Evolutionary conservation across 768 basidiomycete genomes (phyloP).

Genomic region (Phylloporus sp.): DNA sequence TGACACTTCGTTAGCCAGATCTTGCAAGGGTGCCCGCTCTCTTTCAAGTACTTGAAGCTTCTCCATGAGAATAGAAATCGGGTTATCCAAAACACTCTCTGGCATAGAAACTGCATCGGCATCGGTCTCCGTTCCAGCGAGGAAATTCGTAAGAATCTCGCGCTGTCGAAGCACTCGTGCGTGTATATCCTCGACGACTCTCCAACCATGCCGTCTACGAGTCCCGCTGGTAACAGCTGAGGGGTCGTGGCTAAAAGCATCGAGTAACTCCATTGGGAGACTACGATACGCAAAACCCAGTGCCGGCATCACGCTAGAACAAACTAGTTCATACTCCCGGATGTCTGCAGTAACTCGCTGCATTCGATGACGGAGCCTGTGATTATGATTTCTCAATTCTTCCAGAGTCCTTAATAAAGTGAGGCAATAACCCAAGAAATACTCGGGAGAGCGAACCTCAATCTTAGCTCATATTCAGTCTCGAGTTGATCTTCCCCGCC

Average conservation of each 20-base stretch:
- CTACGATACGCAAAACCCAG: slow-evolving; percentile 44
- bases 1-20: slow-evolving; percentile 46
- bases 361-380: slow-evolving; percentile 61
- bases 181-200: slow-evolving; percentile 73
- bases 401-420: slow-evolving; percentile 49
- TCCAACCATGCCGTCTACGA: slow-evolving; percentile 57
- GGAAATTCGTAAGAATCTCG: slow-evolving; percentile 45
- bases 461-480: slow-evolving; percentile 49
- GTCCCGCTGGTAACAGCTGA: slow-evolving; percentile 68
- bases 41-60: slow-evolving; percentile 48
- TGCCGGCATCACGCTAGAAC: slow-evolving; percentile 44
- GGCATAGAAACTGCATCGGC: slow-evolving; percentile 7
- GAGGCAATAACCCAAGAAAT: background rate
- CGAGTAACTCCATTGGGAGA: slow-evolving; percentile 63
- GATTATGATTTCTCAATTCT: slow-evolving; percentile 55
- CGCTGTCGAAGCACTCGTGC: slow-evolving; percentile 58
- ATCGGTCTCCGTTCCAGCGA: slow-evolving; percentile 23
- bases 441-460: slow-evolving; percentile 15
- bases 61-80: slow-evolving; percentile 46
- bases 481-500: slow-evolving; percentile 44
- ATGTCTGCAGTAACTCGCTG: slow-evolving; percentile 59
- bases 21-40: slow-evolving; percentile 40
- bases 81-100: slow-evolving; percentile 48
- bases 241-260: slow-evolving; percentile 74
- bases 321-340: slow-evolving; percentile 61